phyloP scores from a whole-genome alignment of 2,329 filamentous ascomycete genomes.

The Chaetomiaceae sp. region DNA sequence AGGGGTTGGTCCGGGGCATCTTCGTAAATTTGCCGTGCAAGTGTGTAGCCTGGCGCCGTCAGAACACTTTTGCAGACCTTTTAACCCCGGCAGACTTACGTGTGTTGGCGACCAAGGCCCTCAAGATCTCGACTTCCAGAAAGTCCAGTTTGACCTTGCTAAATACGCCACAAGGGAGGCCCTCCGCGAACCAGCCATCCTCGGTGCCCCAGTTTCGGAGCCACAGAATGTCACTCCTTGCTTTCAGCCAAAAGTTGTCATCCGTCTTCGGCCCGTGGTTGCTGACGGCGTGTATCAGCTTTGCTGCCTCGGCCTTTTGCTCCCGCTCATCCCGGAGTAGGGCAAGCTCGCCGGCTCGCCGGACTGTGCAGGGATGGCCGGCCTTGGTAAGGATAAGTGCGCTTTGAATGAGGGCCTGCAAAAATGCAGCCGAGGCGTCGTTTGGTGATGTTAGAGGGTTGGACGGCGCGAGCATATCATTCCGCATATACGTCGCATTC shows the following conservation, averaged over 20 bases:
- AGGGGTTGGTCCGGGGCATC: constrained; percentile 48
- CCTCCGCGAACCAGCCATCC: constrained; percentile 31
- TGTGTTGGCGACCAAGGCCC: constrained; percentile 57
- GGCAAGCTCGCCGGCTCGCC: constrained; percentile 57
- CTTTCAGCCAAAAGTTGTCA: constrained; percentile 58
- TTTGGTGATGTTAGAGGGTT: constrained; percentile 64
- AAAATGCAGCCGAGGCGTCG: constrained; percentile 50
- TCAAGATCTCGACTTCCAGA: constrained; percentile 68
- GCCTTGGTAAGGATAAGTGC: constrained; percentile 52
- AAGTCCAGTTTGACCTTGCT: constrained; percentile 56
- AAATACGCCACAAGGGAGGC: constrained; percentile 47
- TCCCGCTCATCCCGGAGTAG: constrained; percentile 61
- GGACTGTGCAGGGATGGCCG: constrained; percentile 48
- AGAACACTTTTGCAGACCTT: not conserved
- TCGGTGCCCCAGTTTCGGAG: constrained; percentile 66
- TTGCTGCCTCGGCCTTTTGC: constrained; percentile 56
- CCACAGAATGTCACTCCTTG: constrained; percentile 66
- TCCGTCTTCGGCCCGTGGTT: constrained; percentile 52
- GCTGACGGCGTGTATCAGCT: constrained; percentile 52
- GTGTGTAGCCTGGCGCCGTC: constrained; percentile 48
- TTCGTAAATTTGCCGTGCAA: constrained; percentile 61
- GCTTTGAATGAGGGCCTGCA: constrained; percentile 61
- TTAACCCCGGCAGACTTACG: constrained; percentile 43
- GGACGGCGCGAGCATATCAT: constrained; percentile 51
- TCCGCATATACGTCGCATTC: constrained; percentile 44